A percentile compares a stretch with the other conserved stretches of the same genome.
phyloP scores from a whole-genome alignment of 2,329 filamentous ascomycete species.

The Fusarium transvaalense region DNA sequence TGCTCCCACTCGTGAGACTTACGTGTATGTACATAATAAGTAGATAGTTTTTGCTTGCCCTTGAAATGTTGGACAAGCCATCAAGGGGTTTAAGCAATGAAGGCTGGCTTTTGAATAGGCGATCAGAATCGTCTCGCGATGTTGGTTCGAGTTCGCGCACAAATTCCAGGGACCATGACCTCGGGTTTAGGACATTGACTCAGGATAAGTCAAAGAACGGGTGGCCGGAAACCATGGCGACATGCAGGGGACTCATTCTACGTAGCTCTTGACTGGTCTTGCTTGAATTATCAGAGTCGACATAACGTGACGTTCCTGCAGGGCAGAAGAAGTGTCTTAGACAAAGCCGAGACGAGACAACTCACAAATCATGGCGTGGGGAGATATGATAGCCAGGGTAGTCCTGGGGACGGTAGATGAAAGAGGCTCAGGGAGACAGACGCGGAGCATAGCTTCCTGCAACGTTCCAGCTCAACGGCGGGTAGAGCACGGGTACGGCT shows the following conservation, averaged over 20 bases:
- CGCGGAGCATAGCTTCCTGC: conserved; percentile 24
- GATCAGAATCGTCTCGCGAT: conserved; percentile 9
- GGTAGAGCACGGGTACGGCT: conserved; percentile 6
- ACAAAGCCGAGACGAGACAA: conserved; percentile 26
- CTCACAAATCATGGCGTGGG: background rate
- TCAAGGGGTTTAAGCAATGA: conserved; percentile 15
- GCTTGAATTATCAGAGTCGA: background rate
- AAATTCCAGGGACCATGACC: conserved; percentile 7
- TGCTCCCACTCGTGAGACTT: background rate
- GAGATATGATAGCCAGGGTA: background rate
- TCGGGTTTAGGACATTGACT: conserved; percentile 10
- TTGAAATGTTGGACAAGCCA: conserved; percentile 9
- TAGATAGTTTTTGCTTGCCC: conserved; percentile 2
- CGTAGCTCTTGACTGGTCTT: background rate
- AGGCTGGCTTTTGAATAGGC: background rate
- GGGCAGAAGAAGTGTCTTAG: conserved; percentile 22
- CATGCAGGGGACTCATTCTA: conserved; percentile 13
- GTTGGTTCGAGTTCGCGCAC: conserved; percentile 12
- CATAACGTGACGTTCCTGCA: conserved; percentile 27
- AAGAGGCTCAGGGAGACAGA: conserved; percentile 9
- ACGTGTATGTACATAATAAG: background rate
- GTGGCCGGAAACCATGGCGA: conserved; percentile 13
- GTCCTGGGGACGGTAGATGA: background rate
- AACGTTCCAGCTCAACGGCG: conserved; percentile 28
- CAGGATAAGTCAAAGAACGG: conserved; percentile 14